These are phyloP conservation scores for Microbotryum scabiosae DNA, from an alignment of 1,284 basidiomycete genomes.

Conservation along the genomic window DNA sequence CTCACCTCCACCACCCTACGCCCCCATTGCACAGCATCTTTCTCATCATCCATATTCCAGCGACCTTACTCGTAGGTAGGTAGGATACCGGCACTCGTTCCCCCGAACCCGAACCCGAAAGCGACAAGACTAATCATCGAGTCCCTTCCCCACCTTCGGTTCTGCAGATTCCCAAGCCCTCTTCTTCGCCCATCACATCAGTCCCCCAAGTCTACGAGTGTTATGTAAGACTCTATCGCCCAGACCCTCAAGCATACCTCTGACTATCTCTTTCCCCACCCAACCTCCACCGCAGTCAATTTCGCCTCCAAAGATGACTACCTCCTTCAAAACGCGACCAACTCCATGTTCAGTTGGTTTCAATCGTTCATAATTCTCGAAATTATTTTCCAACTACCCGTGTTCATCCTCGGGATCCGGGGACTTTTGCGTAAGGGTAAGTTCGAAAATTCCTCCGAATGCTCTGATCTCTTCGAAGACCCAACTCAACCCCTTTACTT, in stretches of 20 bases:
- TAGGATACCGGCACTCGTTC: not conserved
- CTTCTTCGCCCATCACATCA: slow-evolving; percentile 49
- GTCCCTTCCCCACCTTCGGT: not conserved
- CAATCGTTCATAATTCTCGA: slow-evolving; percentile 57
- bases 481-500: not conserved
- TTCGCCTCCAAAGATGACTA: slow-evolving; percentile 48
- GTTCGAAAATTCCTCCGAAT: too few species aligned
- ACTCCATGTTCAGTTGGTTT: slow-evolving; percentile 50
- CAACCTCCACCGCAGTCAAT: too few species aligned
- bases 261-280: too few species aligned
- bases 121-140: too few species aligned
- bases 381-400: slow-evolving; percentile 63
- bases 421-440: slow-evolving; percentile 53
- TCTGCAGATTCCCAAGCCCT: slow-evolving; percentile 54
- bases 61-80: slow-evolving; percentile 49
- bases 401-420: slow-evolving; percentile 59
- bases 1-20: not conserved
- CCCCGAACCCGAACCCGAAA: too few species aligned
- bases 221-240: too few species aligned
- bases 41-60: slow-evolving; percentile 52
- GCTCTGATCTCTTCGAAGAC: too few species aligned
- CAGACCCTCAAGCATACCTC: too few species aligned
- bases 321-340: slow-evolving; percentile 50
- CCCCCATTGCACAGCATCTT: slow-evolving; percentile 9
- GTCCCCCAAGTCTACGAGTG: slow-evolving; percentile 15